A percentile compares a stretch with the other conserved stretches of the same genome.
These are phyloP conservation scores for Thelonectria olida DNA, from an alignment of 2,329 filamentous ascomycete species.

Conservation along the genomic window DNA sequence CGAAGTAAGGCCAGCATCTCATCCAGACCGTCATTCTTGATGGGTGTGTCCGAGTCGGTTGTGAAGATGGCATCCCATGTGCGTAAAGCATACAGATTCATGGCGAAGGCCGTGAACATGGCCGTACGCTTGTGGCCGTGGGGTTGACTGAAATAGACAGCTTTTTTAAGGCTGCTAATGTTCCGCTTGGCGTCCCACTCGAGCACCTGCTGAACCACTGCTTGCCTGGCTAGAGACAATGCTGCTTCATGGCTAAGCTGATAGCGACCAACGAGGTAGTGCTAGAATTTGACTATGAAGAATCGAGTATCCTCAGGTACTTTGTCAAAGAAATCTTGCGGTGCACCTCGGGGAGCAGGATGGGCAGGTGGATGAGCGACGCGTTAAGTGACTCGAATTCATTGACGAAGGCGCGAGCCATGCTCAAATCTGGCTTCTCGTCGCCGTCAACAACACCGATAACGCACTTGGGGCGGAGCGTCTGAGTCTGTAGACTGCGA, in stretches of 20 bases:
- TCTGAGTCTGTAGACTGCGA: constrained; percentile 22
- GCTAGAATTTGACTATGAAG: constrained; percentile 11
- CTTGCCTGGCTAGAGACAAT: constrained; percentile 2
- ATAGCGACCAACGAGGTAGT: constrained; percentile 16
- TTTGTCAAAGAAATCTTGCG: constrained; percentile 19
- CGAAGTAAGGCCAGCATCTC: constrained; percentile 24
- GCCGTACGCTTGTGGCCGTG: constrained; percentile 21
- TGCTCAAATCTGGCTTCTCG: constrained; percentile 21
- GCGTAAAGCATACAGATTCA: constrained; percentile 16
- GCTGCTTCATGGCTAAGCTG: constrained; percentile 16
- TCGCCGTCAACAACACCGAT: constrained; percentile 27
- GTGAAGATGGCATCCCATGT: constrained; percentile 24
- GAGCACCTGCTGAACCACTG: constrained; percentile 15
- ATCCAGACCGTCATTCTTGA: constrained; percentile 16
- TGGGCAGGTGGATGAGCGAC: constrained; percentile 20
- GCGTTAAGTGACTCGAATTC: constrained; percentile 22
- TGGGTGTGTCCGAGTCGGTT: constrained; percentile 21
- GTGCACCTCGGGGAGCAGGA: constrained; percentile 24
- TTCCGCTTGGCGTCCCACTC: constrained; percentile 24
- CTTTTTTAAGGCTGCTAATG: constrained; percentile 19
- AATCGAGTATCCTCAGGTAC: constrained; percentile 12
- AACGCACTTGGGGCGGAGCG: constrained; percentile 19
- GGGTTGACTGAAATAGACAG: constrained; percentile 6
- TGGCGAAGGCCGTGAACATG: constrained; percentile 26
- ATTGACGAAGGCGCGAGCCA: constrained; percentile 20